Evolutionary conservation across 495 filamentous ascomycete species (phyloP).

Genomic region (Venustampulla echinocandica): DNA sequence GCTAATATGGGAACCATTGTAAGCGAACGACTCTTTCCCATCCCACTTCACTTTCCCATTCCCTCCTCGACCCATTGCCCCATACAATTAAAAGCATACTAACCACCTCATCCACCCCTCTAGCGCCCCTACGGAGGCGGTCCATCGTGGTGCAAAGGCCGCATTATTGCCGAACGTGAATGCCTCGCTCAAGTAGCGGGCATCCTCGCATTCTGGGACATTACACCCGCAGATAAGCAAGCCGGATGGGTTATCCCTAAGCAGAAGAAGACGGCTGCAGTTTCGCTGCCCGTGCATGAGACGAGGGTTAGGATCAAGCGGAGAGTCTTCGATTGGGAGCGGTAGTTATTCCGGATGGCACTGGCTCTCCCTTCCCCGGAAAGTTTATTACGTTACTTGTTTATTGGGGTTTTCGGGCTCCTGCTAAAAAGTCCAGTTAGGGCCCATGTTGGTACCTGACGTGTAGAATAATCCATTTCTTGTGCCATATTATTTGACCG

Average conservation of each 20-base stretch:
- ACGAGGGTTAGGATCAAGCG: conserved; percentile 23
- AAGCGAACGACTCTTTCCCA: background rate
- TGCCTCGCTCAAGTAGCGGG: conserved; percentile 30
- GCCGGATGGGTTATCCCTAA: conserved; percentile 26
- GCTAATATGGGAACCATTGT: conserved; percentile 28
- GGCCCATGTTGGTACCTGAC: too few relatives aligned
- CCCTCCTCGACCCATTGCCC: background rate
- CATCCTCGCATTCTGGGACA: conserved; percentile 31
- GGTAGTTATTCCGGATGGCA: background rate
- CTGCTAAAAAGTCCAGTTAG: too few relatives aligned
- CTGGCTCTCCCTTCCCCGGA: too few relatives aligned
- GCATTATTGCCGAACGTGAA: conserved; percentile 29
- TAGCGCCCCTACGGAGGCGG: conserved; percentile 33
- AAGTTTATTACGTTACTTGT: too few relatives aligned
- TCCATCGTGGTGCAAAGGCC: conserved; percentile 26
- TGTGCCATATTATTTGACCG: too few relatives aligned
- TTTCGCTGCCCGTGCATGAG: conserved; percentile 14
- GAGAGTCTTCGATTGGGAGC: conserved; percentile 19
- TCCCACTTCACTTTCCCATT: background rate
- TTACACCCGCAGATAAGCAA: conserved; percentile 24
- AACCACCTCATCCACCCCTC: background rate
- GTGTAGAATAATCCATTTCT: too few relatives aligned
- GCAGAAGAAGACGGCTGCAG: conserved; percentile 21
- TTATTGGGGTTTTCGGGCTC: too few relatives aligned
- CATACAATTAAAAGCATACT: background rate